These are phyloP conservation scores for Polytolypa hystricis DNA, from an alignment of 2,329 filamentous ascomycete genomes.

Conservation along the genomic window DNA sequence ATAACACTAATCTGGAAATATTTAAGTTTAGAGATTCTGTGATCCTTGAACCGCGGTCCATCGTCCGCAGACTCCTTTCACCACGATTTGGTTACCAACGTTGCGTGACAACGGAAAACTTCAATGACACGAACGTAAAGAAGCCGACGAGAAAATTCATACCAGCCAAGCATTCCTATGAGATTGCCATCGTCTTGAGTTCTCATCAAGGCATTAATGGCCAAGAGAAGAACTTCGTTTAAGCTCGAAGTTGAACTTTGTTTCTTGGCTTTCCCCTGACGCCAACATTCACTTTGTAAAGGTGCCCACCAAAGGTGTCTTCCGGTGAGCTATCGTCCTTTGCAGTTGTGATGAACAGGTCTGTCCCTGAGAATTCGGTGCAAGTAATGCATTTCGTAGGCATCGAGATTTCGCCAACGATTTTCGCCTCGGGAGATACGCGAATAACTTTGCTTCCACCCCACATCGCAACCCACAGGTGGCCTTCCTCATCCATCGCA, in stretches of 20 bases:
- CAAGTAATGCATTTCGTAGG: slow-evolving; percentile 75
- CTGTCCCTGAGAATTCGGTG: slow-evolving; percentile 62
- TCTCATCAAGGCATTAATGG: too few relatives aligned
- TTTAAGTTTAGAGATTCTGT: too few relatives aligned
- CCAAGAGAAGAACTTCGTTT: too few relatives aligned
- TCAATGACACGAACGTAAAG: too few relatives aligned
- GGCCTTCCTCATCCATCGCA: slow-evolving; percentile 71
- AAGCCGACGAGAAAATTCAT: too few relatives aligned
- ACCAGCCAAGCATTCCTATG: too few relatives aligned
- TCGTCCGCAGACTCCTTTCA: too few relatives aligned
- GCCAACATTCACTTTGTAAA: slow-evolving; percentile 71
- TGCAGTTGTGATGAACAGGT: slow-evolving; percentile 71
- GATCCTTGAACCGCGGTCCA: too few relatives aligned
- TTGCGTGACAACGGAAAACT: too few relatives aligned
- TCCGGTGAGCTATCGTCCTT: slow-evolving; percentile 55
- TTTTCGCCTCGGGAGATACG: slow-evolving; percentile 56
- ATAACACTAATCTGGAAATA: too few relatives aligned
- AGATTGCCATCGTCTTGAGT: too few relatives aligned
- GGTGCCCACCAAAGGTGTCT: slow-evolving; percentile 54
- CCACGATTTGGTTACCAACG: too few relatives aligned
- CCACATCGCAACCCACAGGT: slow-evolving; percentile 81
- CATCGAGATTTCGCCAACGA: slow-evolving; percentile 63
- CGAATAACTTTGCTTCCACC: slow-evolving; percentile 65
- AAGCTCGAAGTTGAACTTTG: slow-evolving; percentile 46
- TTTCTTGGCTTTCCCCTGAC: slow-evolving; percentile 52